Evolutionary conservation across 108 stramenopile genomes (phyloP).

Genomic region (Cyclotella distinguenda): DNA sequence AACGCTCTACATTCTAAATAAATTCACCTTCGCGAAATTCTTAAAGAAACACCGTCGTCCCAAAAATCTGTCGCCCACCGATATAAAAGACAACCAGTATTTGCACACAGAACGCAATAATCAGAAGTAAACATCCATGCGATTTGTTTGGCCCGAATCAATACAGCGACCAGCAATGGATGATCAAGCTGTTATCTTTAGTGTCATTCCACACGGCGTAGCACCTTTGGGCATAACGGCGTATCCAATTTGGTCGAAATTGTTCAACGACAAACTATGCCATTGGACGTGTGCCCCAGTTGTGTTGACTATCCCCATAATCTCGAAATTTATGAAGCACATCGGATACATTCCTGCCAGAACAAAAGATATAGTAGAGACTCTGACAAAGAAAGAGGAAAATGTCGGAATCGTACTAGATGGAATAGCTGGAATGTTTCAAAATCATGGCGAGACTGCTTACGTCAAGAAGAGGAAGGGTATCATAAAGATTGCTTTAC

Average conservation of each 20-base stretch:
- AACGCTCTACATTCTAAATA: slow-evolving; percentile 24
- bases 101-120: slow-evolving; percentile 66
- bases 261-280: slow-evolving; percentile 60
- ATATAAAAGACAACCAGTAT: slow-evolving; percentile 58
- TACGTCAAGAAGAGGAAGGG: slow-evolving; percentile 60
- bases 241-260: slow-evolving; percentile 68
- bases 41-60: slow-evolving; percentile 39
- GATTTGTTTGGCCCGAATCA: slow-evolving; percentile 53
- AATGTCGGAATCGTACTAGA: slow-evolving; percentile 73
- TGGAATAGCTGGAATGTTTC: slow-evolving; percentile 78
- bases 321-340: slow-evolving; percentile 45
- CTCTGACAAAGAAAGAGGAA: slow-evolving; percentile 59
- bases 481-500: slow-evolving; percentile 69
- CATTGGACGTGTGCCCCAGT: slow-evolving; percentile 70
- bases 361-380: slow-evolving; percentile 50
- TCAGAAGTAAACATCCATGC: slow-evolving; percentile 51
- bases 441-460: slow-evolving; percentile 48
- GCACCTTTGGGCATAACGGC: slow-evolving; percentile 65
- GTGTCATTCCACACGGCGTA: slow-evolving; percentile 61
- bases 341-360: slow-evolving; percentile 80
- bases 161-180: slow-evolving; percentile 45
- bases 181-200: slow-evolving; percentile 52
- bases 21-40: slow-evolving; percentile 45
- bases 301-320: slow-evolving; percentile 52
- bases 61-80: slow-evolving; percentile 14